Percentiles rank a stretch among this genome's conserved stretches.
phyloP scores from a whole-genome alignment of 805 yeast species.

The Hanseniaspora opuntiae region DNA sequence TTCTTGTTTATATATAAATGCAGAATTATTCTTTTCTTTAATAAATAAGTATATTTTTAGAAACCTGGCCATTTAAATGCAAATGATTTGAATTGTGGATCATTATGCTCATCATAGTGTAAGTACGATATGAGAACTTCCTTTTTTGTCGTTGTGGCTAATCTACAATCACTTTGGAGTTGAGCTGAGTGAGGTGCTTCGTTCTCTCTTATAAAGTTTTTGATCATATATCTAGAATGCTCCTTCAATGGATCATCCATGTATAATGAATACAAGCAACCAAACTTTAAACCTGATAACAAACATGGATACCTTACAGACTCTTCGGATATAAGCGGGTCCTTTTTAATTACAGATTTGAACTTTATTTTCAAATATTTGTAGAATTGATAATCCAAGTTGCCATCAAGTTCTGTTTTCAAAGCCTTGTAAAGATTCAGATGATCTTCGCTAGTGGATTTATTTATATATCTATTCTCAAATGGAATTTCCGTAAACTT shows the following conservation, averaged over 20 bases:
- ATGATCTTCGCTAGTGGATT: background rate
- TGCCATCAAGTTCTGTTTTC: background rate
- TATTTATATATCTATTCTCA: background rate
- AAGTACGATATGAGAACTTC: background rate
- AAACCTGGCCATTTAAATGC: slow-evolving; percentile 8
- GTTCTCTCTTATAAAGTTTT: background rate
- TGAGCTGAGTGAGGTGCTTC: background rate
- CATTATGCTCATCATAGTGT: background rate
- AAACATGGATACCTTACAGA: slow-evolving; percentile 1
- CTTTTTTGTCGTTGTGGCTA: slow-evolving; percentile 5
- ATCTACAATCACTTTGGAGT: slow-evolving; percentile 10
- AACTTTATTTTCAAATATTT: slow-evolving; percentile 6
- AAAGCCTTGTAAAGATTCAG: background rate
- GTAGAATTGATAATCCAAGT: slow-evolving; percentile 1
- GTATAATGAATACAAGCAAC: slow-evolving; percentile 5
- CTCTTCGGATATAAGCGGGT: background rate
- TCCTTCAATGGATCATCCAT: slow-evolving; percentile 5
- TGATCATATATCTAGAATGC: slow-evolving; percentile 7
- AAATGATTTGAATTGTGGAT: background rate
- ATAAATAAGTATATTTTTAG: background rate
- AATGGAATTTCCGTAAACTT: background rate
- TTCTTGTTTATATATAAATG: background rate
- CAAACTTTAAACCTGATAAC: slow-evolving; percentile 2
- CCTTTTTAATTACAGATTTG: background rate
- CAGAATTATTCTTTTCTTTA: background rate